Conservation (phyloP, 495 filamentous ascomycete species). For the Penicillium paradoxum region DNA sequence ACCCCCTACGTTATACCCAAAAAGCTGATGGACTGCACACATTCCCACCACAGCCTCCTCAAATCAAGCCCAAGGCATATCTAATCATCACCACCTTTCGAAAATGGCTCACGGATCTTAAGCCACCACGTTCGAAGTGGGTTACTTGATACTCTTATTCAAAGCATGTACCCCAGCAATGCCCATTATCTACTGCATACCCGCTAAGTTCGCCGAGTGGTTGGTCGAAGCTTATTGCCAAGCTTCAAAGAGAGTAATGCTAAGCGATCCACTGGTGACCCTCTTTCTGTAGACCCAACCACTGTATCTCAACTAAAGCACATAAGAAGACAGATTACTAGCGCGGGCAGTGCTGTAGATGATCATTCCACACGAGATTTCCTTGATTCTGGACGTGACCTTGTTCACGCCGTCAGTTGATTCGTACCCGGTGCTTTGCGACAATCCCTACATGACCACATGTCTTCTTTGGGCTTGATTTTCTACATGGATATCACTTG, state of each 20-base stretch:
- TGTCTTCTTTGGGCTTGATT: background rate
- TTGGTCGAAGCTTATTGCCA: conserved; percentile 2
- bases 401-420: background rate
- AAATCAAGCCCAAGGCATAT: no score
- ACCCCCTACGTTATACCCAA: no score
- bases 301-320: background rate
- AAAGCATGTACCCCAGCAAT: background rate
- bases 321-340: background rate
- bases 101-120: background rate
- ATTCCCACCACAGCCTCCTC: background rate
- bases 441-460: background rate
- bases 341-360: background rate
- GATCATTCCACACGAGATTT: background rate
- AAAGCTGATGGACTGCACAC: no score
- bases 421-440: background rate
- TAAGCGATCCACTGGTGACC: conserved; percentile 4
- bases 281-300: background rate
- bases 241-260: conserved; percentile 5
- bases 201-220: background rate
- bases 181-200: background rate
- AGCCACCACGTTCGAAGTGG: background rate
- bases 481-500: background rate
- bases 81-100: background rate
- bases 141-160: background rate
- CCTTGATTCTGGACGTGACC: background rate